Conservation (phyloP, 305 asterid genomes). For the Ilex paraguariensis region DNA sequence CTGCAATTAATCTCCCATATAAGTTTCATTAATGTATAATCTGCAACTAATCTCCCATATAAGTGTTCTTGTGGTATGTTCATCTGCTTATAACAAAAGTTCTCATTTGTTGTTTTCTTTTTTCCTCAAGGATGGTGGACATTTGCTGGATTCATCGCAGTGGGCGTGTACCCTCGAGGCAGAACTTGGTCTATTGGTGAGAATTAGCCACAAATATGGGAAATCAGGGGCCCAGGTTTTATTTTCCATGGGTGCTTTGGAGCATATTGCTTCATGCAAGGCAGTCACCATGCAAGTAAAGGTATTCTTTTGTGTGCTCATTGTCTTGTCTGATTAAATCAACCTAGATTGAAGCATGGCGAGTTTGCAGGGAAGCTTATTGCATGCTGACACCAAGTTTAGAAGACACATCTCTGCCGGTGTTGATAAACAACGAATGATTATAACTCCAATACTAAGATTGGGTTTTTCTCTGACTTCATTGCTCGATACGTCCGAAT, state of each 20-base stretch:
- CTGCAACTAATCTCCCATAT: too few relatives aligned
- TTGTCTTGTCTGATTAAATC: constrained; percentile 11
- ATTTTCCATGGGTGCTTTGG: constrained; percentile 85
- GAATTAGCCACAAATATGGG: constrained; percentile 89
- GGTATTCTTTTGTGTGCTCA: constrained; percentile 28
- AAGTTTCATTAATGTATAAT: too few relatives aligned
- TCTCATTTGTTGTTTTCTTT: constrained; percentile 12
- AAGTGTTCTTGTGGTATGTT: too few relatives aligned
- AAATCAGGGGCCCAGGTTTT: constrained; percentile 83
- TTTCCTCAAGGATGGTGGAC: constrained; percentile 57
- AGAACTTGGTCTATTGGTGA: constrained; percentile 66
- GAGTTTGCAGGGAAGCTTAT: constrained; percentile 52
- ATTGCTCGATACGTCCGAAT: constrained; percentile 76
- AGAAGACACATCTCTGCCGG: constrained; percentile 51
- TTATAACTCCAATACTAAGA: constrained; percentile 78
- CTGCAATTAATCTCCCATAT: too few relatives aligned
- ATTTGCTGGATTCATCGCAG: constrained; percentile 82
- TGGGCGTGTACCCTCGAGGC: constrained; percentile 92
- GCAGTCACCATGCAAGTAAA: constrained; percentile 68
- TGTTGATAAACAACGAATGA: constrained; percentile 69
- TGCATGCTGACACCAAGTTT: constrained; percentile 45
- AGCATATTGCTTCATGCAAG: constrained; percentile 71
- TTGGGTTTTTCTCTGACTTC: constrained; percentile 78
- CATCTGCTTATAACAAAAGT: background rate
- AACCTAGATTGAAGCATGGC: too few relatives aligned